These are phyloP conservation scores for Ophiocordyceps unilateralis DNA, from an alignment of 2,329 filamentous ascomycete genomes.

Conservation along the genomic window DNA sequence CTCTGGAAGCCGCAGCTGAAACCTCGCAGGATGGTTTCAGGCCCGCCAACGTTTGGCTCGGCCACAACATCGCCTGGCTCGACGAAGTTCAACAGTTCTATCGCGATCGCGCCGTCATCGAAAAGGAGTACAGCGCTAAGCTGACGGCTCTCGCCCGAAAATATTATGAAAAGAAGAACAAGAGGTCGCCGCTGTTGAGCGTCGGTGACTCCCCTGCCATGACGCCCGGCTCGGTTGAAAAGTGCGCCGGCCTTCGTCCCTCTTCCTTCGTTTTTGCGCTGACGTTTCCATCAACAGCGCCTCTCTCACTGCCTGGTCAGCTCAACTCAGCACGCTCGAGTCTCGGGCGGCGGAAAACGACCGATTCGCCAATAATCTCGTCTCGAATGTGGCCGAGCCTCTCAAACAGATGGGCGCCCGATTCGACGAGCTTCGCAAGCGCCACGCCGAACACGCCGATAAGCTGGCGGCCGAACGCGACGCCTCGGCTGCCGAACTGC, in stretches of 20 bases:
- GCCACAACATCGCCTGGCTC: conserved; percentile 80
- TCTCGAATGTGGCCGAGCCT: conserved; percentile 71
- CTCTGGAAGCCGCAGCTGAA: background rate
- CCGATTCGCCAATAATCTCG: conserved; percentile 59
- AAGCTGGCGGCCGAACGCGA: conserved; percentile 88
- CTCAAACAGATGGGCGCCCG: conserved; percentile 55
- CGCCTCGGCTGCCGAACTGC: conserved; percentile 62
- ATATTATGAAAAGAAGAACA: conserved; percentile 93
- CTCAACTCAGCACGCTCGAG: conserved; percentile 82
- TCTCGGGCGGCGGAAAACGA: conserved; percentile 79
- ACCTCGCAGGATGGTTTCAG: conserved; percentile 79
- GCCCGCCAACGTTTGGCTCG: conserved; percentile 80
- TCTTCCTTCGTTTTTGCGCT: conserved; percentile 3
- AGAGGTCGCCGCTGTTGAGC: conserved; percentile 71
- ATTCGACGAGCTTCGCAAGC: conserved; percentile 86
- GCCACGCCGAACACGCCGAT: conserved; percentile 71
- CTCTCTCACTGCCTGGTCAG: conserved; percentile 92
- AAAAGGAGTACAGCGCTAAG: conserved; percentile 91
- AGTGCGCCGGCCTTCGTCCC: conserved; percentile 23
- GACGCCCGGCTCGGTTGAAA: conserved; percentile 90
- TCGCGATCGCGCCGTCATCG: conserved; percentile 80
- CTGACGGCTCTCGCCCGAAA: conserved; percentile 80
- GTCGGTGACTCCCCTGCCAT: conserved; percentile 86
- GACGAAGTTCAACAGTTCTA: conserved; percentile 97
- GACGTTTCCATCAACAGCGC: conserved; percentile 36